Base-by-base conservation (phyloP, 805 yeast genomes). In the Wickerhamiella kurtzmanii region DNA sequence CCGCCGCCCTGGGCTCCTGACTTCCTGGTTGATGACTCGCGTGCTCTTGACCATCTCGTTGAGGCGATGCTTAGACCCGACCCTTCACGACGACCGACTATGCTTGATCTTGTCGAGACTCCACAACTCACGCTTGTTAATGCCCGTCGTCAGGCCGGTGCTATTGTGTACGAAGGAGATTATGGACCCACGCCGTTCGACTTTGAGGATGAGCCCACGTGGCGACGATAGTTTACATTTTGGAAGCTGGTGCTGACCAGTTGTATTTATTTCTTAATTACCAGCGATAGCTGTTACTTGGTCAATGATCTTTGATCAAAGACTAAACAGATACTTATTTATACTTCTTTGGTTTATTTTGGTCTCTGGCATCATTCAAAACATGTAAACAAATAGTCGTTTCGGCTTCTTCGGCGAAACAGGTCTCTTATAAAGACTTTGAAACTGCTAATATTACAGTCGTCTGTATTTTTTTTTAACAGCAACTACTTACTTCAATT, bases 121-220 rank as follows among this genome's bases (percentile, higher is more conserved):
- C 75, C 73, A 42, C 96, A 92, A 61, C 78, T 92, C 51, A 71
- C 74, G 41, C 74, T 79, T 49, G 88, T 92, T 37, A 95, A 88
- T 53, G 65, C 72, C 46, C 73, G 89, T 50, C 72, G 96, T 45
- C 82, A 82, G 60, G 84, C 95, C 4, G 96, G 97, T 3, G 96
- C 96, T 2, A 82, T 88, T 2, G 82, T 92, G 52, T 92, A 80
- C 58, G 98, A 89, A 66, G 97, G 96, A 17, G 96, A 92, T 54
- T 87, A 74, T 61, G 98, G 97, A 0, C 95, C 96, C 1, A 68
- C 69, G 49, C 80, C 83, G 0, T 76, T 71, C 8, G 48, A 43
- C 17, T 25, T 25, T 11, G 53, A 43, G 17, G 48, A 49, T 17
- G 51, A 49, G 25, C 41, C 41, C 22, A 18, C 41, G n/a, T 38